phyloP scores from a whole-genome alignment of 1,139 yeast species.

The Hyphopichia buzzinii region DNA sequence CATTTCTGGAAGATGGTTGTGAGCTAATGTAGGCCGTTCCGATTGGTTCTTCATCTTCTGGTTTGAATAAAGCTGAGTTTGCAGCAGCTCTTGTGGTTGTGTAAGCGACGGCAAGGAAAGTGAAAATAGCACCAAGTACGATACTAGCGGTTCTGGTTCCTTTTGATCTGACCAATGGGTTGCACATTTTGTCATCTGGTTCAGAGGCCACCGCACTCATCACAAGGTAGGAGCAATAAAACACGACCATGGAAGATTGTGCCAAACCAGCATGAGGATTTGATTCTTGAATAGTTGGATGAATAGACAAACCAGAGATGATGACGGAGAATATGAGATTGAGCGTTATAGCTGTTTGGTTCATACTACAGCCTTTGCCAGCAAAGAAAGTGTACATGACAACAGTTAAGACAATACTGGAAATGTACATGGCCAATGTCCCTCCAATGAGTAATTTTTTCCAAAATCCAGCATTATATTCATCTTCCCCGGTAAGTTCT shows the following conservation, averaged over 20 bases:
- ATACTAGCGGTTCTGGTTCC: conserved; percentile 91
- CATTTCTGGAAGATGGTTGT: conserved; percentile 61
- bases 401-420: conserved; percentile 67
- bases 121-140: conserved; percentile 87
- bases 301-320: conserved; percentile 69
- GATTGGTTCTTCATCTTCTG: conserved; percentile 18
- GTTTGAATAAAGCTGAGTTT: conserved; percentile 55
- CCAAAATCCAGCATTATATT: conserved; percentile 62
- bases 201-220: conserved; percentile 95
- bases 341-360: conserved; percentile 79
- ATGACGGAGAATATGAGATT: conserved; percentile 65
- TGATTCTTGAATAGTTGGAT: conserved; percentile 83
- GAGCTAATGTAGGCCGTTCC: conserved; percentile 27
- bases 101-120: conserved; percentile 93
- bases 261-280: conserved; percentile 97
- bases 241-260: conserved; percentile 93
- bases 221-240: conserved; percentile 88
- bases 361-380: conserved; percentile 83
- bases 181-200: conserved; percentile 90
- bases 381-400: conserved; percentile 85
- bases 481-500: conserved; percentile 64
- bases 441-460: conserved; percentile 79
- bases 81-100: conserved; percentile 98
- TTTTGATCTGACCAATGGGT: conserved; percentile 82
- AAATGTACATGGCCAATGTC: conserved; percentile 78